phyloP scores from a whole-genome alignment of 805 yeast genomes.

The Saccharomycopsis schoenii region DNA sequence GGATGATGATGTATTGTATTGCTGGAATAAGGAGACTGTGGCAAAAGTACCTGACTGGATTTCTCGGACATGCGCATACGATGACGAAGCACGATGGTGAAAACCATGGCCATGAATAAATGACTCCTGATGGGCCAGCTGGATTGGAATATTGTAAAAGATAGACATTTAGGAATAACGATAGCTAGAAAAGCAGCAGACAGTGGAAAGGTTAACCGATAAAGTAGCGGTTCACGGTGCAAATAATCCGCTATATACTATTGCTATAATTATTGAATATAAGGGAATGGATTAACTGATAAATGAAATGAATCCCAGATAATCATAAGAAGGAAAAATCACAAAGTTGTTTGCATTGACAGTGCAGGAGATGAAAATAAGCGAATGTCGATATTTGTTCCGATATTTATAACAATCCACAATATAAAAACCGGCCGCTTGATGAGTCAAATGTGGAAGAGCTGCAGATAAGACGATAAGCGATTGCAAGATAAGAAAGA shows the following conservation, averaged over 20 bases:
- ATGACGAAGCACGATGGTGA: not conserved
- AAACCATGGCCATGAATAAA: not conserved
- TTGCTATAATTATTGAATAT: too few species aligned
- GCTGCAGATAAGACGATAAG: not conserved
- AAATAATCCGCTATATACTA: too few species aligned
- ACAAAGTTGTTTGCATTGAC: too few species aligned
- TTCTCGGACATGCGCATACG: not conserved
- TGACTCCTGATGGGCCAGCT: not conserved
- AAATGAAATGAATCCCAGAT: too few species aligned
- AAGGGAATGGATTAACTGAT: too few species aligned
- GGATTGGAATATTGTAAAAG: not conserved
- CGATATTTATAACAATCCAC: too few species aligned
- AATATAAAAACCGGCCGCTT: too few species aligned
- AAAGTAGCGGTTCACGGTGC: too few species aligned
- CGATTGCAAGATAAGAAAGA: not conserved
- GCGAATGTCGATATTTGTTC: too few species aligned
- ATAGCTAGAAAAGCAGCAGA: not conserved
- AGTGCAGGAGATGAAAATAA: too few species aligned
- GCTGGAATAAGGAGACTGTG: slow-evolving; percentile 41
- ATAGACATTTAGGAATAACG: not conserved
- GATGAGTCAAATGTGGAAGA: not conserved
- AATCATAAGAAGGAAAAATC: too few species aligned
- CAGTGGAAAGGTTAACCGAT: not conserved
- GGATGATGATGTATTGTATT: slow-evolving; percentile 26
- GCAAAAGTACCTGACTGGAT: slow-evolving; percentile 56